These are phyloP conservation scores for Fraxinus cuspidata DNA, from an alignment of 257 asterid genomes.

Conservation along the genomic window DNA sequence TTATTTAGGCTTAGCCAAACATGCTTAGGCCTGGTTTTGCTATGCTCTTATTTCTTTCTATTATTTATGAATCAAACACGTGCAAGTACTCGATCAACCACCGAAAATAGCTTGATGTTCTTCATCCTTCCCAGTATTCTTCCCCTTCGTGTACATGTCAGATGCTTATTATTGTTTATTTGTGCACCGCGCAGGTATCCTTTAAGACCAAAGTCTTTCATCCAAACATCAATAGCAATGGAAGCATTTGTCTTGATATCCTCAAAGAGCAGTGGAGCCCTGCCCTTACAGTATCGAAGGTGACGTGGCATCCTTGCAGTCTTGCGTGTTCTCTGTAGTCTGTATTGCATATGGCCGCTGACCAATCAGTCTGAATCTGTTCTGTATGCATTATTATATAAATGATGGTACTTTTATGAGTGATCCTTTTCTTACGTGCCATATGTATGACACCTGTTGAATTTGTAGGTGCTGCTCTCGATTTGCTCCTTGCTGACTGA, in stretches of 20 bases:
- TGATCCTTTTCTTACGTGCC: background rate
- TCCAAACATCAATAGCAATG: constrained; percentile 52
- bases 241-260: constrained; percentile 54
- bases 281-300: constrained; percentile 53
- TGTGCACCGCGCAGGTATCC: constrained; percentile 33
- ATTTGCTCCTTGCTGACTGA: constrained; percentile 81
- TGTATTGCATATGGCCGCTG: background rate
- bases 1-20: background rate
- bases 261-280: constrained; percentile 62
- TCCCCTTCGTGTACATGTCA: background rate
- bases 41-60: background rate
- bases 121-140: background rate
- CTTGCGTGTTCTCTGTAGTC: background rate
- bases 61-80: background rate
- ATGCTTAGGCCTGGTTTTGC: background rate
- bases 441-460: background rate
- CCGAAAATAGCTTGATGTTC: background rate
- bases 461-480: constrained; percentile 68
- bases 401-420: background rate
- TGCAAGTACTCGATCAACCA: background rate
- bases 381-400: background rate
- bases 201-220: constrained; percentile 52
- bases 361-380: background rate
- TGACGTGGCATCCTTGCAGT: constrained; percentile 7
- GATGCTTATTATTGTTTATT: background rate